Evolutionary conservation across 768 basidiomycete species (phyloP).

Genomic region (Macrolepiota fuliginosa): DNA sequence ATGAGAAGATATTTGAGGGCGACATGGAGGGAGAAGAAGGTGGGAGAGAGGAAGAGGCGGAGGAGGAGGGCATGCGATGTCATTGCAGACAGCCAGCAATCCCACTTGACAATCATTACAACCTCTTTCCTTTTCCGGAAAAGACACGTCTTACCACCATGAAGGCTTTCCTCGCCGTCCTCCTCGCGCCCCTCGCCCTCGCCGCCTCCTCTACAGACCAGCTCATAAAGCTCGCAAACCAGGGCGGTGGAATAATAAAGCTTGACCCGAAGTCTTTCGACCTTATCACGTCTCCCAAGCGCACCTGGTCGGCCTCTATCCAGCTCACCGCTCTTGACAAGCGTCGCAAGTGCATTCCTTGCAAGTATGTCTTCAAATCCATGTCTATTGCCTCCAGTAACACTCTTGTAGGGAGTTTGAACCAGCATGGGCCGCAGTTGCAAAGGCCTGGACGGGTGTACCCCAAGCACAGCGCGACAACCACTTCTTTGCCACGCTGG

Average conservation of each 20-base stretch:
- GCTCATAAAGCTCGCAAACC: conserved; percentile 65
- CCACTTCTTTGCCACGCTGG: conserved; percentile 92
- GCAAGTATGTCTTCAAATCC: conserved; percentile 61
- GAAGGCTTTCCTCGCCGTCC: conserved; percentile 26
- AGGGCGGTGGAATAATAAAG: conserved; percentile 77
- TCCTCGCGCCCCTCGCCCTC: conserved; percentile 28
- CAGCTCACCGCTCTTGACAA: conserved; percentile 86
- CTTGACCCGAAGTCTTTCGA: conserved; percentile 78
- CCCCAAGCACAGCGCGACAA: conserved; percentile 60
- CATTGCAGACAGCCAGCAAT: conserved; percentile 27
- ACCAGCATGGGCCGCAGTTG: conserved; percentile 78
- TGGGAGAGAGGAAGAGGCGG: conserved; percentile 87
- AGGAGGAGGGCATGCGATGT: conserved; percentile 84
- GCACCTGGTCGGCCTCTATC: conserved; percentile 86
- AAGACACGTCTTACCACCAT: conserved; percentile 15
- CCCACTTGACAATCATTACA: background rate
- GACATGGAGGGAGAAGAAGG: conserved; percentile 92
- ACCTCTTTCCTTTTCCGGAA: conserved; percentile 26
- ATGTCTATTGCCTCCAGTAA: background rate
- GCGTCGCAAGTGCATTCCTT: conserved; percentile 84
- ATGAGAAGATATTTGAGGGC: conserved; percentile 83
- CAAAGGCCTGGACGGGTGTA: conserved; percentile 75
- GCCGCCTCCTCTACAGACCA: conserved; percentile 45
- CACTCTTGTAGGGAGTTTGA: conserved; percentile 69
- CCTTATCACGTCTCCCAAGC: conserved; percentile 67